Evolutionary conservation across 1,284 basidiomycete species (phyloP).

Genomic region (Trametes pubescens): DNA sequence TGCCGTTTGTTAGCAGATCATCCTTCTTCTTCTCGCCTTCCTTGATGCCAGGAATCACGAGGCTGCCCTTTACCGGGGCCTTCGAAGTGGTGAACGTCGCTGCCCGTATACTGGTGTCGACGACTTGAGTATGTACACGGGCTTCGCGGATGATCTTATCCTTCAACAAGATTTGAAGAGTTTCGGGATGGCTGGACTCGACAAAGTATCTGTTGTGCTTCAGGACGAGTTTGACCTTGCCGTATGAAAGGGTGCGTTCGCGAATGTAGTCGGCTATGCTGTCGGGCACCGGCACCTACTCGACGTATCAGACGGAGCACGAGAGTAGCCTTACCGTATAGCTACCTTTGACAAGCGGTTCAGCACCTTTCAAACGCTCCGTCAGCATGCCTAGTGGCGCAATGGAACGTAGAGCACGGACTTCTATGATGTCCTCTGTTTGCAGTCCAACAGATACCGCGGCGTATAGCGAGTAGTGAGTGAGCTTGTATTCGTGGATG

Average conservation of each 20-base stretch:
- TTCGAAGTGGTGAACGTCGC: conserved; percentile 87
- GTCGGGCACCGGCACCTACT: conserved; percentile 88
- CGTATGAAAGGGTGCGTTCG: conserved; percentile 92
- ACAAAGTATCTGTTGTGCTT: conserved; percentile 98
- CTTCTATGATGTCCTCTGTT: conserved; percentile 98
- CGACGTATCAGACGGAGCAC: conserved; percentile 16
- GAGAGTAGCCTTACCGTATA: conserved; percentile 8
- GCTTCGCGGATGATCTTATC: conserved; percentile 87
- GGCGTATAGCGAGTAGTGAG: conserved; percentile 97
- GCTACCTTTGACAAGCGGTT: conserved; percentile 87
- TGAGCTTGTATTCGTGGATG: conserved; percentile 99
- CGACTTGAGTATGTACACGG: conserved; percentile 69
- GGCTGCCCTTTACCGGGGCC: conserved; percentile 80
- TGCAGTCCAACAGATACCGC: conserved; percentile 98
- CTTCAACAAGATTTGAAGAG: conserved; percentile 85
- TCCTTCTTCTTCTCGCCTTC: conserved; percentile 73
- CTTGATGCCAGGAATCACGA: conserved; percentile 88
- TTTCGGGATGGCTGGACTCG: conserved; percentile 93
- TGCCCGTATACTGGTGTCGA: conserved; percentile 75
- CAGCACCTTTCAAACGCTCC: conserved; percentile 63
- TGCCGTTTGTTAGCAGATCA: conserved; percentile 49
- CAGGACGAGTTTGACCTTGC: conserved; percentile 96
- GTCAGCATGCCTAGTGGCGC: conserved; percentile 33
- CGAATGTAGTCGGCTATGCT: conserved; percentile 86
- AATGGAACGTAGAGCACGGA: conserved; percentile 52